Percentiles rank a stretch among this genome's conserved stretches.
Conservation (phyloP, 768 basidiomycete species). For the Lentinula detonsa region DNA sequence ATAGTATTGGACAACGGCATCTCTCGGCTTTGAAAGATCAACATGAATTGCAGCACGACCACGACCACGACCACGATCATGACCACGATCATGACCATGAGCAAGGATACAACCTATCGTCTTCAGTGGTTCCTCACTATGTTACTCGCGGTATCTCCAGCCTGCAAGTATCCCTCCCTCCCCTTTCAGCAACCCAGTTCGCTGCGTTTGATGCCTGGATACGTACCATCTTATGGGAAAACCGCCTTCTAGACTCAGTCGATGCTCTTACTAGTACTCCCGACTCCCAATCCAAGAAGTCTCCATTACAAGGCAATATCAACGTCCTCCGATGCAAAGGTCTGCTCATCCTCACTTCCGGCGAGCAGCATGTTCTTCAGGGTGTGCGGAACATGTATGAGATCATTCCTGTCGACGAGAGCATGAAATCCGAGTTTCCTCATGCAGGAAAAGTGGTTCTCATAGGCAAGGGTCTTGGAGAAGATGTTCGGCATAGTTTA, state of each 20-base stretch:
- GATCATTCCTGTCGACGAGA: constrained; percentile 37
- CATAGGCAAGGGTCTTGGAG: constrained; percentile 76
- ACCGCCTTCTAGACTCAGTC: constrained; percentile 31
- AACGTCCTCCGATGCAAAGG: constrained; percentile 88
- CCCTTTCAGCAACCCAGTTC: constrained; percentile 41
- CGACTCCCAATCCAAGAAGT: constrained; percentile 6
- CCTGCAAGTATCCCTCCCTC: constrained; percentile 63
- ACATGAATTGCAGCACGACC: constrained; percentile 27
- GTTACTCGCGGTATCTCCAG: constrained; percentile 80
- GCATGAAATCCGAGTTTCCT: constrained; percentile 37
- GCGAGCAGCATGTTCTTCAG: constrained; percentile 72
- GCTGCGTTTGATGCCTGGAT: constrained; percentile 74
- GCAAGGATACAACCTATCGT: constrained; percentile 20
- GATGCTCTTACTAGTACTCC: constrained; percentile 2
- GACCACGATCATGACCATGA: constrained; percentile 23
- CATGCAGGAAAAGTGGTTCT: constrained; percentile 78
- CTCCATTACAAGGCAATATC: constrained; percentile 19
- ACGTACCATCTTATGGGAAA: constrained; percentile 79
- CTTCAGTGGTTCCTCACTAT: constrained; percentile 44
- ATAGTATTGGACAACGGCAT: constrained; percentile 42
- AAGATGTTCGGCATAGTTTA: constrained; percentile 43
- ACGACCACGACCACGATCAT: constrained; percentile 22
- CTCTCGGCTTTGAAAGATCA: constrained; percentile 20
- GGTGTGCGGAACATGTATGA: constrained; percentile 93
- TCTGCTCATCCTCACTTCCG: constrained; percentile 49